These are phyloP conservation scores for Knufia petricola DNA, from an alignment of 2,329 filamentous ascomycete species.

Conservation along the genomic window DNA sequence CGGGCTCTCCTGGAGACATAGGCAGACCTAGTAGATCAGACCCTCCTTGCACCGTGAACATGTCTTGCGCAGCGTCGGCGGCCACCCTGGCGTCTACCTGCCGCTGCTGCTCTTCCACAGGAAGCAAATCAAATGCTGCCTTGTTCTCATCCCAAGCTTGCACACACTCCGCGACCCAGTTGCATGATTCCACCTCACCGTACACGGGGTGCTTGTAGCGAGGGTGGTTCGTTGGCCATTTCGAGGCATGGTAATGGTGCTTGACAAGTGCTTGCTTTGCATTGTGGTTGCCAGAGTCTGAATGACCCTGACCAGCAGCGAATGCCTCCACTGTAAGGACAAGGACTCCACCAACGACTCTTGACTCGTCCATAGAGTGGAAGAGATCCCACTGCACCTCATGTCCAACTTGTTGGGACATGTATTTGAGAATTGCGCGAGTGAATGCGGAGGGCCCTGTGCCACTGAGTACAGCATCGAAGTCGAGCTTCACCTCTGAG, in stretches of 20 bases:
- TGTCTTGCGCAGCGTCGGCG: slow-evolving; percentile 10
- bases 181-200: slow-evolving; percentile 61
- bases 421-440: slow-evolving; percentile 53
- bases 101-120: slow-evolving; percentile 50
- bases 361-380: slow-evolving; percentile 57
- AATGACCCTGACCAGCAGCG: slow-evolving; percentile 63
- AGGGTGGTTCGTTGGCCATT: slow-evolving; percentile 59
- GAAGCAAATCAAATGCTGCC: slow-evolving; percentile 49
- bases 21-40: not conserved
- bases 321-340: slow-evolving; percentile 64
- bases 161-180: slow-evolving; percentile 58
- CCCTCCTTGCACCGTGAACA: not conserved
- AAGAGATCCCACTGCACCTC: slow-evolving; percentile 54
- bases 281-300: slow-evolving; percentile 61
- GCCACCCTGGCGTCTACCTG: slow-evolving; percentile 33
- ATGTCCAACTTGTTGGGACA: slow-evolving; percentile 42
- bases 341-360: slow-evolving; percentile 53
- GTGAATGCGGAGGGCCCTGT: slow-evolving; percentile 65
- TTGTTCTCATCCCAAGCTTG: slow-evolving; percentile 56
- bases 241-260: slow-evolving; percentile 66
- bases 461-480: slow-evolving; percentile 63
- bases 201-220: slow-evolving; percentile 59
- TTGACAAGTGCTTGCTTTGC: slow-evolving; percentile 57
- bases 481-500: slow-evolving; percentile 54
- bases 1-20: slow-evolving; percentile 5